These are phyloP conservation scores for Ceratonia siliqua DNA, from an alignment of 306 rosid species.

Conservation along the genomic window DNA sequence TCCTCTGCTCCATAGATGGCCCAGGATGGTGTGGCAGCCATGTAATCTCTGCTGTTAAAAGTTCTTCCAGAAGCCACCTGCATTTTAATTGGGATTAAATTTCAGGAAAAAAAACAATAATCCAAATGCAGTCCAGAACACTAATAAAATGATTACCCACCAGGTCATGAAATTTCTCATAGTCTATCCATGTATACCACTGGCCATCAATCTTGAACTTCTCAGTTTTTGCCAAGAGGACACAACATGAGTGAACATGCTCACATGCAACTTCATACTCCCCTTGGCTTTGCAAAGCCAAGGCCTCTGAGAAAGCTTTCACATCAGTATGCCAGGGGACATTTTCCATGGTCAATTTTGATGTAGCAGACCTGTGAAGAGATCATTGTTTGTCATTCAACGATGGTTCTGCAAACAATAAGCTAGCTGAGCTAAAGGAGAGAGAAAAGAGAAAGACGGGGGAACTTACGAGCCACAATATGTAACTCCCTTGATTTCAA, in stretches of 20 bases:
- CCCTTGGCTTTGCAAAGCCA: constrained; percentile 76
- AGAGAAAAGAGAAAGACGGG: not conserved
- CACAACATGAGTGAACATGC: constrained; percentile 95
- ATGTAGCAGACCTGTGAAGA: constrained; percentile 73
- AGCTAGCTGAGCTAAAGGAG: constrained; percentile 9
- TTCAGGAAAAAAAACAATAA: not conserved
- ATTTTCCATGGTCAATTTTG: constrained; percentile 97
- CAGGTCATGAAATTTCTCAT: constrained; percentile 90
- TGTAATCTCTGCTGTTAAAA: constrained; percentile 78
- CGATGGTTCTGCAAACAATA: constrained; percentile 3
- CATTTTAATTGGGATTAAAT: constrained; percentile 34
- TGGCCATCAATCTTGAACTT: constrained; percentile 85
- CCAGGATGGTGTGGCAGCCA: constrained; percentile 93
- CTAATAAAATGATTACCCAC: constrained; percentile 39
- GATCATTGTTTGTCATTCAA: constrained; percentile 33
- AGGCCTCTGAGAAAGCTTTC: constrained; percentile 82
- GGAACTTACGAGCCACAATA: constrained; percentile 92
- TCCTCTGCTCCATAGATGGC: constrained; percentile 89
- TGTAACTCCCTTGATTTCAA: constrained; percentile 98
- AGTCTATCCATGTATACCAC: constrained; percentile 98
- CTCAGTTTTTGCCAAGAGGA: constrained; percentile 82
- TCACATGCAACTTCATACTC: constrained; percentile 95
- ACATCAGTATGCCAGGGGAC: constrained; percentile 99
- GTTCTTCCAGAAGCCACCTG: constrained; percentile 89
- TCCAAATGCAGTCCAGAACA: constrained; percentile 24